Percentiles rank a stretch among this genome's conserved stretches.
These are phyloP conservation scores for Scheffersomyces quercinus DNA, from an alignment of 1,139 yeast species.

Conservation along the genomic window DNA sequence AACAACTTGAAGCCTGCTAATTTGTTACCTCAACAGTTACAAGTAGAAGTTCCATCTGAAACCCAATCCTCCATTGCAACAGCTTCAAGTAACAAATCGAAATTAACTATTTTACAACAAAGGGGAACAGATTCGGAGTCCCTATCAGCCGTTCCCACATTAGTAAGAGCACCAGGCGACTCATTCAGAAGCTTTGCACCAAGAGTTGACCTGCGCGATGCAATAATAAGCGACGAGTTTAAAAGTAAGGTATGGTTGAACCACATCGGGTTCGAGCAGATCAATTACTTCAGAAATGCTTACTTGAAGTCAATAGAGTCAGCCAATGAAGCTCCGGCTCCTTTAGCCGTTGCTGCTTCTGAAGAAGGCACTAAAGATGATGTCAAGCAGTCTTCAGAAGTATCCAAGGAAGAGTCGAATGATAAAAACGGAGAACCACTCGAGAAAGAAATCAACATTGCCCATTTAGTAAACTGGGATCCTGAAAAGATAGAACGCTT, in stretches of 20 bases:
- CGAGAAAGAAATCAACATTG: constrained; percentile 28
- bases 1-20: constrained; percentile 14
- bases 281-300: constrained; percentile 37
- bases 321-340: constrained; percentile 2
- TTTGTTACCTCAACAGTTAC: constrained; percentile 7
- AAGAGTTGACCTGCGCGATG: constrained; percentile 63
- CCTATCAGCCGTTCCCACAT: constrained; percentile 8
- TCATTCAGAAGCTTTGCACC: constrained; percentile 79
- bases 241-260: constrained; percentile 79
- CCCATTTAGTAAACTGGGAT: constrained; percentile 38
- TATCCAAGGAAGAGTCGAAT: constrained; percentile 7
- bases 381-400: constrained; percentile 7
- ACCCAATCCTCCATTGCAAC: constrained; percentile 2
- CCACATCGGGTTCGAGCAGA: constrained; percentile 60
- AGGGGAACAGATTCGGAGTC: constrained; percentile 10
- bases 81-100: constrained; percentile 9
- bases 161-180: constrained; percentile 30
- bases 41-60: constrained; percentile 2
- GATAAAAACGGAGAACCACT: constrained; percentile 9
- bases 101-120: constrained; percentile 14
- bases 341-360: constrained; percentile 6
- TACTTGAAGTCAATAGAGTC: constrained; percentile 14
- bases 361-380: constrained; percentile 5
- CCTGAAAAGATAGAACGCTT: constrained; percentile 32
- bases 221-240: constrained; percentile 62